Conservation (phyloP, 257 asterid species). For the Ballota nigra region DNA sequence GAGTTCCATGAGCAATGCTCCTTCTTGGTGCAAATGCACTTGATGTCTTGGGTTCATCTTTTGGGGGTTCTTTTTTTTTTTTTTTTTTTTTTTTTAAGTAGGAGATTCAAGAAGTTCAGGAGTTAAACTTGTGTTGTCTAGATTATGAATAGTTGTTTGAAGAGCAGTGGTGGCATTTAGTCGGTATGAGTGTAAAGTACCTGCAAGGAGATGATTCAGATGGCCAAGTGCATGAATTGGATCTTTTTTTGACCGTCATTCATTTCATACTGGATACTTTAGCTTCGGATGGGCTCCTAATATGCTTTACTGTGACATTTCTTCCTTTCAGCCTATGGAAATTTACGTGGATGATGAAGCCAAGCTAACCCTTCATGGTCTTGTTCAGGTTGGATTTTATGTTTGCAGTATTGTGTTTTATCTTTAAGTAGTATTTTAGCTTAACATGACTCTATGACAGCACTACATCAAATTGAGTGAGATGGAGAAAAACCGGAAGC, state of each 20-base stretch:
- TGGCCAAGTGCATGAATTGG: conserved; percentile 44
- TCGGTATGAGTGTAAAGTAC: conserved; percentile 29
- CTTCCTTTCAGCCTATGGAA: conserved; percentile 95
- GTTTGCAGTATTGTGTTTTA: background rate
- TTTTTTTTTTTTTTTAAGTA: background rate
- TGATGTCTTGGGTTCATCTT: conserved; percentile 8
- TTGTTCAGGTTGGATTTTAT: conserved; percentile 66
- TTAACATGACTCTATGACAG: conserved; percentile 33
- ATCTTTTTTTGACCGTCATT: conserved; percentile 46
- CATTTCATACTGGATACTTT: conserved; percentile 64
- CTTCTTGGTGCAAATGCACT: conserved; percentile 10
- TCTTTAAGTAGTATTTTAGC: background rate
- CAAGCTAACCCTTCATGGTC: conserved; percentile 96
- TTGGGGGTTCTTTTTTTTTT: background rate
- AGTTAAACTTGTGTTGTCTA: conserved; percentile 6
- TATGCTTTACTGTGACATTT: conserved; percentile 79
- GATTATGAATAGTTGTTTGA: conserved; percentile 19
- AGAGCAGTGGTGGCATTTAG: conserved; percentile 26
- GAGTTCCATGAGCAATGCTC: conserved; percentile 10
- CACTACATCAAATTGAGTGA: conserved; percentile 95
- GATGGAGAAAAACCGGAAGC: conserved; percentile 84
- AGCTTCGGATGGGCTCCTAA: conserved; percentile 72
- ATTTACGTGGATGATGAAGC: conserved; percentile 96
- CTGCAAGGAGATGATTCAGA: conserved; percentile 49
- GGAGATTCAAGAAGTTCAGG: conserved; percentile 9